Percentiles rank a stretch among this genome's conserved stretches.
These are phyloP conservation scores for Chaetomium sp. DNA, from an alignment of 2,329 filamentous ascomycete genomes.

Conservation along the genomic window DNA sequence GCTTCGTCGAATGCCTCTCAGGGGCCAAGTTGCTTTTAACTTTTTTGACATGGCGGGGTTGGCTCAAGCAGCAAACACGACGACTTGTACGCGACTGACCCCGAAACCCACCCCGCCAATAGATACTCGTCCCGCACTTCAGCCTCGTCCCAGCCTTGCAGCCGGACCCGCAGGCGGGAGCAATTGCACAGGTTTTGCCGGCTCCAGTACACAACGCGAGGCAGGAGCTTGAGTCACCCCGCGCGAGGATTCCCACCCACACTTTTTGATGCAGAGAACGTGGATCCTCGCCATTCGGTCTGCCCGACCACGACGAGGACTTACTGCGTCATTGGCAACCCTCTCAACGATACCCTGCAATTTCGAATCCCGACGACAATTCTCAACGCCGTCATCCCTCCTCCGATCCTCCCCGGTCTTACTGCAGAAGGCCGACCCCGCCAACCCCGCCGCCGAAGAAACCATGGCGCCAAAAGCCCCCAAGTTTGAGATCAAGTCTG, in stretches of 20 bases:
- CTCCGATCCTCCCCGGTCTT: slow-evolving; percentile 13
- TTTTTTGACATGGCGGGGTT: no score
- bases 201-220: slow-evolving; percentile 14
- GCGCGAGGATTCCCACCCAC: slow-evolving; percentile 27
- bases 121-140: neutral
- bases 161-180: slow-evolving; percentile 16
- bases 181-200: slow-evolving; percentile 25
- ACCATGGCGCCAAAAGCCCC: slow-evolving; percentile 31
- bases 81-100: neutral
- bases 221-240: slow-evolving; percentile 32
- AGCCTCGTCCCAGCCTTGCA: slow-evolving; percentile 27
- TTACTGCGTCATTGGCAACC: slow-evolving; percentile 16
- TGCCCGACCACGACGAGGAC: slow-evolving; percentile 30
- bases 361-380: slow-evolving; percentile 12
- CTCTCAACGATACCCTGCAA: slow-evolving; percentile 9
- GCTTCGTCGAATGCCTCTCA: no score
- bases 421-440: slow-evolving; percentile 16
- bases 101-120: slow-evolving; percentile 11
- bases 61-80: no score
- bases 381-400: slow-evolving; percentile 11
- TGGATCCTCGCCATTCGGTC: slow-evolving; percentile 32
- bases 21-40: no score
- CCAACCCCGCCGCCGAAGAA: slow-evolving; percentile 20
- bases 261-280: slow-evolving; percentile 32
- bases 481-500: slow-evolving; percentile 33